Evolutionary conservation across 1,139 yeast species (phyloP), one percentile per base, ranked within the genome.

Genomic region (Nadsonia commutata): DNA sequence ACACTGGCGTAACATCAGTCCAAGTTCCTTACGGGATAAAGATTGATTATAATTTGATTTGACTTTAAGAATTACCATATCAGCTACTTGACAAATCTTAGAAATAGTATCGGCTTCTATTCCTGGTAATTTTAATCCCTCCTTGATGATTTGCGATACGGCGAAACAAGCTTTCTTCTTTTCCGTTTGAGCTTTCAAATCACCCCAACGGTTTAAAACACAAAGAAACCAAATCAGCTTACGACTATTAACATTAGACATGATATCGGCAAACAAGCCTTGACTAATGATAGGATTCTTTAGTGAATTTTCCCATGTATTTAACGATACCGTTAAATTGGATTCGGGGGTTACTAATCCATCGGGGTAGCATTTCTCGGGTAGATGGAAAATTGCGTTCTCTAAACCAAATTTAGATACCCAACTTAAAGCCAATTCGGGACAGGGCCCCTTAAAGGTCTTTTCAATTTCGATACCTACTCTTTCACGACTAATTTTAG

Each of bases 401-500:
- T 71, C 74, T 38, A 85, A 66, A 1, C 69, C 68, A 11, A 76
- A 72, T 40, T 68, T 64, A 39, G 71, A 71, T 36, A 88, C 68
- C 45, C 82, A 60, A 18, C 67, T 62, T 41, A 86, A 62, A 0
- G 93, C 95, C 48, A 74, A 70, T 0, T 70, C 64, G 0, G 94
- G 84, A 51, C 79, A 70, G 3, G 59, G 55, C 20, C 93, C 76
- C n/a, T 63, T 62, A 37, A 88, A 64, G 37, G 80, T 80, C 60
- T 93, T 93, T 42, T 71, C 77, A 43, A 88, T 60, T 55, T 93
- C 99, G 13, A 76, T 78, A 2, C 96, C 97, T 13, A 93, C 79
- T 51, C 99, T 71, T 60, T 90, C 98, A 44, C 93, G 70, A 48
- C 95, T 82, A 43, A 93, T 86, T 56, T 93, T 93, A 39, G 71